phyloP scores from a whole-genome alignment of 208 protist species.

The Trypanosoma vivax region DNA sequence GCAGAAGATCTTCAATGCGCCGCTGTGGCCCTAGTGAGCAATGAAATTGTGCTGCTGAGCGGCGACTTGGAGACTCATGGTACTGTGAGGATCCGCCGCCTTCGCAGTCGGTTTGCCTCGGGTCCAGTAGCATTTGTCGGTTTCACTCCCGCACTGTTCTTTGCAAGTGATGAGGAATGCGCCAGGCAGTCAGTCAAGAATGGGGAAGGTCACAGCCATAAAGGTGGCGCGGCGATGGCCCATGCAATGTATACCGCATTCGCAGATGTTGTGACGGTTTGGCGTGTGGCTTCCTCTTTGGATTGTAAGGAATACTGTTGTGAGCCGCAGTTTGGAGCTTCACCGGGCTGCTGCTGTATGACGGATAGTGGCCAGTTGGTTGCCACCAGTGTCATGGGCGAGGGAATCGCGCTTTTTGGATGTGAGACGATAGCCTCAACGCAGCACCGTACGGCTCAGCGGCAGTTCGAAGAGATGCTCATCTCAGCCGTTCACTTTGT shows the following conservation, averaged over 20 bases:
- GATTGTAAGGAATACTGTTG: slow-evolving; percentile 40
- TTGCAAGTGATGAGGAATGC: slow-evolving; percentile 1
- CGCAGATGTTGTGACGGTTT: slow-evolving; percentile 50
- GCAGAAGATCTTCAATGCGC: slow-evolving; percentile 74
- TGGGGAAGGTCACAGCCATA: not conserved
- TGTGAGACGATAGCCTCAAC: slow-evolving; percentile 1
- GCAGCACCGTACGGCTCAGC: slow-evolving; percentile 37
- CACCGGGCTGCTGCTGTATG: slow-evolving; percentile 22
- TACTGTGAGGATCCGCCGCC: slow-evolving; percentile 18
- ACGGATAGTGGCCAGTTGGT: slow-evolving; percentile 35
- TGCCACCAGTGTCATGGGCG: slow-evolving; percentile 17
- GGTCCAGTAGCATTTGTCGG: slow-evolving; percentile 41
- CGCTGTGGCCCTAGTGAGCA: slow-evolving; percentile 79
- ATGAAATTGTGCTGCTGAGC: slow-evolving; percentile 64
- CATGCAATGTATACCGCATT: slow-evolving; percentile 52
- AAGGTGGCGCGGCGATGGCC: not conserved
- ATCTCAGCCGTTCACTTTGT: slow-evolving; percentile 66
- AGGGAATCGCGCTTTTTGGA: slow-evolving; percentile 23
- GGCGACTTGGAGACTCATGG: slow-evolving; percentile 45
- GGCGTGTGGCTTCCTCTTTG: slow-evolving; percentile 21
- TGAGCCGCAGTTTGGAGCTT: slow-evolving; percentile 21
- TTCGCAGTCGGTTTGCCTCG: slow-evolving; percentile 27
- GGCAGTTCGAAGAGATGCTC: slow-evolving; percentile 46
- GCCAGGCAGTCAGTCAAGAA: not conserved
- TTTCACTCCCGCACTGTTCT: slow-evolving; percentile 11